Percentiles rank a stretch among this genome's conserved stretches.
phyloP scores from a whole-genome alignment of 805 yeast genomes.

The Phaffomyces thermotolerans region DNA sequence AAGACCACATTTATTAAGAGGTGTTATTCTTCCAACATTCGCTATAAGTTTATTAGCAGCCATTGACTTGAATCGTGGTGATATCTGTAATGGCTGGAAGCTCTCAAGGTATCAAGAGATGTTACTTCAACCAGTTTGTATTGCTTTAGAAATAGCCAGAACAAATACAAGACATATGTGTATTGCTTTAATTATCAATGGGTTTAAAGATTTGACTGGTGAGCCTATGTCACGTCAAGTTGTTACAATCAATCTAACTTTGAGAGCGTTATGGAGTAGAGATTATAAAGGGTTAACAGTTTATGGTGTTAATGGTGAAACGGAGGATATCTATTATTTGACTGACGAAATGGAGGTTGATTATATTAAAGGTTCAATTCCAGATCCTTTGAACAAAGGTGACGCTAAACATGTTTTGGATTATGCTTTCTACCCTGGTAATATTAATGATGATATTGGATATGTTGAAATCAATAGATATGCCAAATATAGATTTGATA shows the following conservation, averaged over 20 bases:
- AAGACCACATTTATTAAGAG: constrained; percentile 1
- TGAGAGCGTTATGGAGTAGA: not conserved
- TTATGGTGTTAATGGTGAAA: not conserved
- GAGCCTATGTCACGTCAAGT: not conserved
- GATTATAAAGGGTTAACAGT: not conserved
- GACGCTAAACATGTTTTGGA: constrained; percentile 2
- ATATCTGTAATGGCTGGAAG: not conserved
- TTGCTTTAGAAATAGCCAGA: not conserved
- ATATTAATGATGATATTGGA: constrained; percentile 4
- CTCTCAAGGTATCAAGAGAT: not conserved
- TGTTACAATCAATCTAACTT: not conserved
- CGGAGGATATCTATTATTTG: not conserved
- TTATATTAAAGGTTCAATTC: constrained; percentile 1
- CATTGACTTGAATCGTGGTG: not conserved
- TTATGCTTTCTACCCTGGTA: constrained; percentile 7
- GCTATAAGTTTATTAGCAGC: not conserved
- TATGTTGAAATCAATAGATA: constrained; percentile 1
- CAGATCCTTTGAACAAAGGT: not conserved
- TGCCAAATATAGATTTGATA: not conserved
- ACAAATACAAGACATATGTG: constrained; percentile 1
- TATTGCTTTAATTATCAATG: constrained; percentile 4
- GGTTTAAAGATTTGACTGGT: constrained; percentile 1
- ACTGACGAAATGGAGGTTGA: not conserved
- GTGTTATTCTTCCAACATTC: constrained; percentile 1
- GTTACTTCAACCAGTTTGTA: constrained; percentile 3